Evolutionary conservation across 2,329 filamentous ascomycete species (phyloP).

Genomic region (Apiospora aurea): DNA sequence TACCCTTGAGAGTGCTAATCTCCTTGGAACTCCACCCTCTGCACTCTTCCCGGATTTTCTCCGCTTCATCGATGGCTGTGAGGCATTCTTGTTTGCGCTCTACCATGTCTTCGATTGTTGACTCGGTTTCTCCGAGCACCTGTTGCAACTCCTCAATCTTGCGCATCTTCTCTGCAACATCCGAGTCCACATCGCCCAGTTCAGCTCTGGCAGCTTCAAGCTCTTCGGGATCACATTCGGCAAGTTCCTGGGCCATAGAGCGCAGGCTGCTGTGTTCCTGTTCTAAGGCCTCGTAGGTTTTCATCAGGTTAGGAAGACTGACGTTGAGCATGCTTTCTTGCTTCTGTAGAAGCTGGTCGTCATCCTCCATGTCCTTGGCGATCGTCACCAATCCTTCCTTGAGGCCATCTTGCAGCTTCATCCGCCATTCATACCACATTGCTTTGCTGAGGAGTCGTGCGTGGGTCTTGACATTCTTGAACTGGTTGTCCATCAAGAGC

Average conservation of each 20-base stretch:
- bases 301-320: conserved; percentile 69
- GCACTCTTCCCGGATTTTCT: conserved; percentile 85
- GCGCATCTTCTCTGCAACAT: conserved; percentile 73
- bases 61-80: conserved; percentile 80
- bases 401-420: conserved; percentile 82
- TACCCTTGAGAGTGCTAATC: conserved; percentile 80
- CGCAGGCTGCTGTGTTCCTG: conserved; percentile 73
- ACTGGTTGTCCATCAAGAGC: conserved; percentile 90
- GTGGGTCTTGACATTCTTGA: conserved; percentile 96
- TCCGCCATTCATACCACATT: conserved; percentile 98
- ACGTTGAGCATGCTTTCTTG: conserved; percentile 73
- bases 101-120: conserved; percentile 66
- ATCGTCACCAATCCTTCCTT: conserved; percentile 82
- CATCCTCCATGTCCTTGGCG: conserved; percentile 76
- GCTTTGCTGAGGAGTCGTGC: conserved; percentile 90
- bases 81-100: conserved; percentile 73
- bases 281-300: conserved; percentile 67
- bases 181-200: conserved; percentile 68
- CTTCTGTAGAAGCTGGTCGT: conserved; percentile 70
- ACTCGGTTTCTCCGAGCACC: conserved; percentile 72
- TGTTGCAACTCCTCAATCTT: conserved; percentile 71
- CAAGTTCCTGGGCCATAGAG: conserved; percentile 75
- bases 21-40: conserved; percentile 88
- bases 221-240: conserved; percentile 81
- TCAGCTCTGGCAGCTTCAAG: conserved; percentile 76